Evolutionary conservation across 352 stramenopile species (phyloP), one percentile per base, ranked within the genome.

Genomic region (Phytophthora aleatoria): DNA sequence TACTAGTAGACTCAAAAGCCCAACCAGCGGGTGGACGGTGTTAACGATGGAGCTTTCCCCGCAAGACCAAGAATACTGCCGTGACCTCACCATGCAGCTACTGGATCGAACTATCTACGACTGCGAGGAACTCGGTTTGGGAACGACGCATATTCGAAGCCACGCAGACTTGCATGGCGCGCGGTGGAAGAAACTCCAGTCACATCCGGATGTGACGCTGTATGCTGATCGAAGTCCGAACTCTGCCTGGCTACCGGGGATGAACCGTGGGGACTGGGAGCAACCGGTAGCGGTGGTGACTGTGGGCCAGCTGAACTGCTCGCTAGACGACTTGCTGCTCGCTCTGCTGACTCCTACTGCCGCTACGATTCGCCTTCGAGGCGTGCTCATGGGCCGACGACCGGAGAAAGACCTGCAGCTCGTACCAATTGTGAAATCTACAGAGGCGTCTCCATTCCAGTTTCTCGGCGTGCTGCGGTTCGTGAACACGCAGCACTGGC

Each of bases 131-230:
- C 53, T 73, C 6, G 65, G 60, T 13, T 53, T 69, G 26, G 54
- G 53, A 4, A 62, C 42, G 8, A 57, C 43, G 3, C 55, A 67
- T 49, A 42, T 31, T 6, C 53, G 36, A 5, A 52, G n/a, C 5
- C 65, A 73, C 36, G 38, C 43, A 13, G 53, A 66, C 38, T 56
- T 73, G 20, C 50, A 59, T 31, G 24, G 11, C 30, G 43, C 16
- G 7, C 60, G 60, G 13, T 73, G 60, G 60, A 69, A 69, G 50
- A 73, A 66, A 41, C 60, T 73, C 12, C 65, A 69, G 60, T 63
- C 65, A 3, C 48, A 69, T 36, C 27, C 54, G 15, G 49, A 69
- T 20, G 43, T 73, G 33, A 69, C 65, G n/a, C 35, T 73, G 36
- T 73, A 69, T 30, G 50, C 49, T n/a, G 59, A 73, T 45, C 60